Evolutionary conservation across 208 protist species (phyloP).

Genomic region (Acanthamoeba quina): DNA sequence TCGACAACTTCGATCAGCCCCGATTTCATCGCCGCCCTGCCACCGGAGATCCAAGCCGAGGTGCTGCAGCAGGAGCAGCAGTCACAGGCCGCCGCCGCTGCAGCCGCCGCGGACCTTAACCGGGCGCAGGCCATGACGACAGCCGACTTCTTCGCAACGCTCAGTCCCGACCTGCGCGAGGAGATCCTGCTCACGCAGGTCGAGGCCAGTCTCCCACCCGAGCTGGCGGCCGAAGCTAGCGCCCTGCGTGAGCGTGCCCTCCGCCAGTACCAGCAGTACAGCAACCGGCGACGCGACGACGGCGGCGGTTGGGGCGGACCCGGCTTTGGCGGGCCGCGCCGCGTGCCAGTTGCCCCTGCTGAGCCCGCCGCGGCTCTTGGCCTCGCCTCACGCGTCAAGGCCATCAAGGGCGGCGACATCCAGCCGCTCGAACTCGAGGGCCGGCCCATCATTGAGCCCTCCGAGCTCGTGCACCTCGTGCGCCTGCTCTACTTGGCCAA

Average conservation of each 20-base stretch:
- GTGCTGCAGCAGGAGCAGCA: conserved; percentile 86
- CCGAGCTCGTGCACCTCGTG: conserved; percentile 50
- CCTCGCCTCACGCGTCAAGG: not conserved
- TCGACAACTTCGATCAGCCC: conserved; percentile 80
- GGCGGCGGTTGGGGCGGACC: not conserved
- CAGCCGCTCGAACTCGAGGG: conserved; percentile 55
- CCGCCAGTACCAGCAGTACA: conserved; percentile 54
- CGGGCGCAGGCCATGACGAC: conserved; percentile 86
- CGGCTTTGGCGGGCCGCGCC: not conserved
- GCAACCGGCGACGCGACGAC: not conserved
- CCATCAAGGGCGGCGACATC: not conserved
- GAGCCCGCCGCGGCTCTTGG: not conserved
- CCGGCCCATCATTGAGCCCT: conserved; percentile 27
- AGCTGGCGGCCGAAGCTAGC: conserved; percentile 92
- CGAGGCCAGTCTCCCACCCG: conserved; percentile 91
- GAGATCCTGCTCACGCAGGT: conserved; percentile 92
- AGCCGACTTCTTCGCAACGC: conserved; percentile 86
- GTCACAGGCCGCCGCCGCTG: not conserved
- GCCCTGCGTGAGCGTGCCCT: conserved; percentile 80
- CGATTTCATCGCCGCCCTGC: conserved; percentile 86
- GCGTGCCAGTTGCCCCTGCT: not conserved
- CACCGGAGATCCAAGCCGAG: conserved; percentile 86
- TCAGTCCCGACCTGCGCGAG: conserved; percentile 87
- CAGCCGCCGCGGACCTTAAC: not conserved
- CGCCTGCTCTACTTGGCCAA: conserved; percentile 74